Evolutionary conservation across 805 yeast species (phyloP), one percentile per base, ranked within the genome.

Genomic region (Lachancea dasiensis): DNA sequence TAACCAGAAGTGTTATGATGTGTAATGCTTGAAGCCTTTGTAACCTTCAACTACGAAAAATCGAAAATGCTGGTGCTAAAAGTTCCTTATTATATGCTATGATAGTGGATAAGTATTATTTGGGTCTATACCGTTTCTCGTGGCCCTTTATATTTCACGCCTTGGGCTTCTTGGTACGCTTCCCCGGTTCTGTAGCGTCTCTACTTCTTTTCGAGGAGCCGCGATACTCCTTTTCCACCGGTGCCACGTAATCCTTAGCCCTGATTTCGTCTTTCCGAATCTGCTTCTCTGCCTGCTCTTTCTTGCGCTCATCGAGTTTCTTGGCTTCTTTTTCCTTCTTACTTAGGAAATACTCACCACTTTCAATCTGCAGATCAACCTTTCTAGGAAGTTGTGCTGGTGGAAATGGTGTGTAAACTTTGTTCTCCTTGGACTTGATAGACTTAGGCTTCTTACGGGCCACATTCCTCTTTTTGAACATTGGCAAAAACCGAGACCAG

Each of bases 321-420:
- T 75, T 79, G 49, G 69, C 65, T 43, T 76, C 81, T 69, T 86
- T 86, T 54, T 89, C 95, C 53, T 70, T 76, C 68, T 86, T 83
- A 44, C 86, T 84, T 67, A 92, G 71, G 77, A 92, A 92, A 67
- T 86, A 92, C 64, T 92, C 98, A 76, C 98, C 98, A 69, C 94
- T 80, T 64, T 92, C 98, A 64, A 92, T 87, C 68, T 87, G 95
- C 60, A 89, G 69, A 75, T 92, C 98, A 64, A 92, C 72, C 84
- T 92, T 89, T 71, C 97, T 82, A 57, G 97, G 98, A 49, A 78
- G 76, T 66, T 86, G 98, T 36, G 86, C 84, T 52, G 98, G 97
- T 68, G 98, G 98, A 87, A 92, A 92, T 58, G 98, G 97, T 23
- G 98, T 92, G 75, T 90, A 90, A 3, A 77, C 80, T 65, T 81